A percentile compares a stretch with the other conserved stretches of the same genome.
Evolutionary conservation across 2,329 filamentous ascomycete species (phyloP).

Genomic region (Colletotrichum chrysophilum): DNA sequence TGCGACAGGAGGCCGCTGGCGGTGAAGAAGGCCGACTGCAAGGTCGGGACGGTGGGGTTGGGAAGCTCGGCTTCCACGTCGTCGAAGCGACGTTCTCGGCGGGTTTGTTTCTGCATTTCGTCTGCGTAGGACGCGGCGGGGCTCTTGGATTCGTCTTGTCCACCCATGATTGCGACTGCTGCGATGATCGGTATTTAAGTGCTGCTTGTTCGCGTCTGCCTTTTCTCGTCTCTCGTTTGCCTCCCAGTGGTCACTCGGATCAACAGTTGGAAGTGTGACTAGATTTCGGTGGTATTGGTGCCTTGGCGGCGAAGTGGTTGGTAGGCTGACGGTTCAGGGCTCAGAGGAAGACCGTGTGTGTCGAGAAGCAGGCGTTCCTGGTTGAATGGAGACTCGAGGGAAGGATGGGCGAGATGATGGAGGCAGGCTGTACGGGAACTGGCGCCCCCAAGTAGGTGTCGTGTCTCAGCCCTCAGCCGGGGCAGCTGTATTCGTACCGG

Average conservation of each 20-base stretch:
- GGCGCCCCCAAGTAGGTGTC: background rate
- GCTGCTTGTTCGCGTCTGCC: background rate
- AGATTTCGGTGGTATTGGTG: background rate
- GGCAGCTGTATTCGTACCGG: background rate
- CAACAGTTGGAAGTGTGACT: background rate
- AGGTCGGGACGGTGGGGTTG: slow-evolving; percentile 33
- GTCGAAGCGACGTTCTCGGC: slow-evolving; percentile 53
- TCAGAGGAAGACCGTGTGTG: background rate
- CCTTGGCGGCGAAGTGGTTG: slow-evolving; percentile 18
- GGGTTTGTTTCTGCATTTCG: slow-evolving; percentile 56
- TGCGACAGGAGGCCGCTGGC: slow-evolving; percentile 50
- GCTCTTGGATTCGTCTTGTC: background rate
- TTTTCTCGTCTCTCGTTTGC: background rate
- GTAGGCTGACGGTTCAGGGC: slow-evolving; percentile 17
- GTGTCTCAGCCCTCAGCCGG: slow-evolving; percentile 12
- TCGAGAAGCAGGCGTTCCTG: background rate
- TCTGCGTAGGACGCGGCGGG: slow-evolving; percentile 32
- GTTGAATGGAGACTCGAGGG: background rate
- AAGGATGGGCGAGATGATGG: background rate
- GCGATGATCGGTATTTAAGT: background rate
- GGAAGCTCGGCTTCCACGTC: slow-evolving; percentile 54
- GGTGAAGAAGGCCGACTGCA: slow-evolving; percentile 33
- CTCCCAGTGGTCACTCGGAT: slow-evolving; percentile 9
- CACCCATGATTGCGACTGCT: background rate
- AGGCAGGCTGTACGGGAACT: background rate